Conservation (phyloP, 2,329 filamentous ascomycete genomes). For the Purpureocillium lavendulum region DNA sequence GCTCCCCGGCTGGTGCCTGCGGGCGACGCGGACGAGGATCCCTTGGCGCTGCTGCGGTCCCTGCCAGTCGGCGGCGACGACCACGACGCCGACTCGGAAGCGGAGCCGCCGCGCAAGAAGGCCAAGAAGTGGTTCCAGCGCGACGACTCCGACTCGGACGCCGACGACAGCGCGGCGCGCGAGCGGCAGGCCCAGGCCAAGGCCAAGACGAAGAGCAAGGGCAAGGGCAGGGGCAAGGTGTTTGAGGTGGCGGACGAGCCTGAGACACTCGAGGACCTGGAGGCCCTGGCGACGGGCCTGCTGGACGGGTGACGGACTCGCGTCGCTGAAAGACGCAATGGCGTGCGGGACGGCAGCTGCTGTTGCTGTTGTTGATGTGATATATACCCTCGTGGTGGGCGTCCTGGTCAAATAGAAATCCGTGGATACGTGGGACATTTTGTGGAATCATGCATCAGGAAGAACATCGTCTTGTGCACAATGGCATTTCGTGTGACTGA, state of each 20-base stretch:
- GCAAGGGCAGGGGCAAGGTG: slow-evolving; percentile 36
- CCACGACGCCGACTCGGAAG: slow-evolving; percentile 22
- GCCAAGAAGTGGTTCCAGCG: slow-evolving; percentile 75
- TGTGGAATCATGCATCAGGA: no score
- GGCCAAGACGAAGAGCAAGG: slow-evolving; percentile 30
- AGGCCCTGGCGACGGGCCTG: slow-evolving; percentile 66
- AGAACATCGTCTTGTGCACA: no score
- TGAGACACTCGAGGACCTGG: slow-evolving; percentile 71
- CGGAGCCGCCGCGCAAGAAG: slow-evolving; percentile 43
- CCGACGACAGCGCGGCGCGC: slow-evolving; percentile 19
- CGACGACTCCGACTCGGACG: slow-evolving; percentile 58
- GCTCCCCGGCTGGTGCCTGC: slow-evolving; percentile 26
- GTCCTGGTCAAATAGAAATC: no score
- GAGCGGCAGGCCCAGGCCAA: slow-evolving; percentile 24
- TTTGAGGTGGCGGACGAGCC: slow-evolving; percentile 60
- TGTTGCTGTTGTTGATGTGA: no score
- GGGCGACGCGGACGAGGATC: slow-evolving; percentile 39
- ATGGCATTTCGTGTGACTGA: no score
- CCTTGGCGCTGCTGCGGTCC: slow-evolving; percentile 49
- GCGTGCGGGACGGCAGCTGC: no score
- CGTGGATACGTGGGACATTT: no score
- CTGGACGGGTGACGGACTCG: slow-evolving; percentile 36
- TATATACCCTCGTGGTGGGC: no score
- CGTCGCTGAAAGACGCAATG: no score
- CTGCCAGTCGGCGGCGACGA: slow-evolving; percentile 39